A percentile compares a stretch with the other conserved stretches of the same genome.
These are phyloP conservation scores for Breviolum minutum DNA, from an alignment of 73 alveolate species.

Conservation along the genomic window DNA sequence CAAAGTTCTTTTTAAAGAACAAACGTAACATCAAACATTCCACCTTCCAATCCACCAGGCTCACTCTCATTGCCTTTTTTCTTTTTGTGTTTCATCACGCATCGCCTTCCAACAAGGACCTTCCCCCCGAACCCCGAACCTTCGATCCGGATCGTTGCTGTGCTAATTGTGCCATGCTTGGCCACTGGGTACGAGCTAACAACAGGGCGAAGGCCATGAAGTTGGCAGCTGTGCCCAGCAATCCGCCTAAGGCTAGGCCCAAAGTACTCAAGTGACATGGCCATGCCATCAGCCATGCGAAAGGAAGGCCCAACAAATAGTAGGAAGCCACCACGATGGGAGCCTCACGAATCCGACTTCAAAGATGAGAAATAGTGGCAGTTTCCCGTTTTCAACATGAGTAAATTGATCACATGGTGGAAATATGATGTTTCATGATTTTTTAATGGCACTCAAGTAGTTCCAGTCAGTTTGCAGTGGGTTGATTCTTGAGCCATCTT, in stretches of 20 bases:
- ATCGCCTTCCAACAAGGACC: not conserved
- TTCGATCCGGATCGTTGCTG: not conserved
- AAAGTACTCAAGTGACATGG: constrained; percentile 8
- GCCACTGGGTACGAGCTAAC: not conserved
- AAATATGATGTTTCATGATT: too few relatives aligned
- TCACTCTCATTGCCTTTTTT: not conserved
- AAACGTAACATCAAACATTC: too few relatives aligned
- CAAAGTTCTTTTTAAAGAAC: too few relatives aligned
- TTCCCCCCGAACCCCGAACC: not conserved
- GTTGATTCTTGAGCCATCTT: too few relatives aligned
- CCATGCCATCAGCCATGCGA: constrained; percentile 46
- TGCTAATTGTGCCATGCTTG: not conserved
- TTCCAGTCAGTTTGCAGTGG: too few relatives aligned
- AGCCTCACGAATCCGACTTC: not conserved
- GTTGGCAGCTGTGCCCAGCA: constrained; percentile 17
- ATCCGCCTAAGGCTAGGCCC: constrained; percentile 21
- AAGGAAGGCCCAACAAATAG: constrained; percentile 46
- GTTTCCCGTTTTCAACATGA: not conserved
- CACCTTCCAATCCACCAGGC: not conserved
- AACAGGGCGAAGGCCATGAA: constrained; percentile 12
- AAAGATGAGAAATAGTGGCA: not conserved
- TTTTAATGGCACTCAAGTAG: too few relatives aligned
- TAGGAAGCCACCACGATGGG: constrained; percentile 50
- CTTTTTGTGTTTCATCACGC: too few relatives aligned
- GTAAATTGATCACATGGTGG: too few relatives aligned